A percentile compares a stretch with the other conserved stretches of the same genome.
These are phyloP conservation scores for Trichoderma endophyticum DNA, from an alignment of 2,329 filamentous ascomycete species.

Conservation along the genomic window DNA sequence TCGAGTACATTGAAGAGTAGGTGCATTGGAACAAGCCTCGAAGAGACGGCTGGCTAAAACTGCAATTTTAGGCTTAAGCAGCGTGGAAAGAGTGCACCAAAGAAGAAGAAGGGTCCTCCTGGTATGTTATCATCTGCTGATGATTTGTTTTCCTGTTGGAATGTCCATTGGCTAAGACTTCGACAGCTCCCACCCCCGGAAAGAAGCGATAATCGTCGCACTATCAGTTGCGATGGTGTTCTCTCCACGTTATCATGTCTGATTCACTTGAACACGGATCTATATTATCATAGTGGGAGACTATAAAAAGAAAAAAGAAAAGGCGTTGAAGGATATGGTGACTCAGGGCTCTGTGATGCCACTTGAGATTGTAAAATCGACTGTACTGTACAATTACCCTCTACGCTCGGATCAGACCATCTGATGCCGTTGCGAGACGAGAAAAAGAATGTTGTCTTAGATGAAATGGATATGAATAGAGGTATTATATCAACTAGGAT, in stretches of 20 bases:
- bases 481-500: neutral
- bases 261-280: neutral
- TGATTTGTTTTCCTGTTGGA: neutral
- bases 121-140: constrained; percentile 28
- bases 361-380: neutral
- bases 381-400: constrained; percentile 10
- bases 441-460: neutral
- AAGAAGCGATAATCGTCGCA: constrained; percentile 30
- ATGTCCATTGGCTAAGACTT: neutral
- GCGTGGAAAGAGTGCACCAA: constrained; percentile 80
- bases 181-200: constrained; percentile 28
- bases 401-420: neutral
- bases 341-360: neutral
- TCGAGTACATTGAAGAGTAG: constrained; percentile 69
- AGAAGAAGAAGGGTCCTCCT: constrained; percentile 71
- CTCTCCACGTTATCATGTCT: neutral
- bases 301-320: neutral
- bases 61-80: constrained; percentile 57
- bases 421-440: neutral
- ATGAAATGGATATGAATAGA: neutral
- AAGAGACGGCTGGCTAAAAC: constrained; percentile 29
- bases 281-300: neutral
- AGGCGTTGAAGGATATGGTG: neutral
- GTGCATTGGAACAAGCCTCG: constrained; percentile 24
- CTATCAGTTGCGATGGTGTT: neutral